Base-by-base conservation (phyloP, 345 rosid genomes). In the Brassica rapa region DNA sequence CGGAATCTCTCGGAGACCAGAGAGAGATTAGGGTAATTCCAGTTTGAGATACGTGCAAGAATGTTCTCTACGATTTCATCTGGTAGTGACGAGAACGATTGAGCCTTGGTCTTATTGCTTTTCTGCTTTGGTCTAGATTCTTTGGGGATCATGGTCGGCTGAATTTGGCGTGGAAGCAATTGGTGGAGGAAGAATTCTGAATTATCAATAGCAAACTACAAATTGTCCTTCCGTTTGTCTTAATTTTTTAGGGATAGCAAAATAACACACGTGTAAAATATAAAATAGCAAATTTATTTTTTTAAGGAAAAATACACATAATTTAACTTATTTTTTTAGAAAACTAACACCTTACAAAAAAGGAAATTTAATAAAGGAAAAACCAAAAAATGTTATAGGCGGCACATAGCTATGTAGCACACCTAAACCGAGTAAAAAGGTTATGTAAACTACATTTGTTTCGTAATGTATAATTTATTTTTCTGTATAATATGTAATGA, bases 1-100 rank as follows among this genome's bases (percentile, higher is more conserved):
- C 43, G 86, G 70, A 90, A 80, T 9, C 85, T 55, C 37, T 81
- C 88, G 32, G 94, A 91, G 80, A 93, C 91, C 1, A 82, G 76
- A 24, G 86, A 83, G 71, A 93, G 94, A 2, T 32, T 43, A 14
- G 93, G 91, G 79, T 85, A 85, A 49, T 81, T 71, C 37, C 80
- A 82, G 33, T 86, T 81, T 2, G 93, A 91, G 55, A 87, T 24
- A 25, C 91, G 88, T 1, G 94, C 89, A 16, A 93, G 76, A 60
- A 83, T 72, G 70, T 82, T 85, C 33, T 11, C 19, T 25, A n/a
- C 14, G 15, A 61, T 6, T 25, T 61, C 62, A 6, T 55, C 25
- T 19, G 60, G 60, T 3, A 55, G 60, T 16, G 60, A 55, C 10
- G 60, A 55, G 10, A 55, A 55, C 60, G 24, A 55, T n/a, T 16